These are phyloP conservation scores for Cordyceps pruinosa DNA, from an alignment of 2,329 filamentous ascomycete genomes.

Conservation along the genomic window DNA sequence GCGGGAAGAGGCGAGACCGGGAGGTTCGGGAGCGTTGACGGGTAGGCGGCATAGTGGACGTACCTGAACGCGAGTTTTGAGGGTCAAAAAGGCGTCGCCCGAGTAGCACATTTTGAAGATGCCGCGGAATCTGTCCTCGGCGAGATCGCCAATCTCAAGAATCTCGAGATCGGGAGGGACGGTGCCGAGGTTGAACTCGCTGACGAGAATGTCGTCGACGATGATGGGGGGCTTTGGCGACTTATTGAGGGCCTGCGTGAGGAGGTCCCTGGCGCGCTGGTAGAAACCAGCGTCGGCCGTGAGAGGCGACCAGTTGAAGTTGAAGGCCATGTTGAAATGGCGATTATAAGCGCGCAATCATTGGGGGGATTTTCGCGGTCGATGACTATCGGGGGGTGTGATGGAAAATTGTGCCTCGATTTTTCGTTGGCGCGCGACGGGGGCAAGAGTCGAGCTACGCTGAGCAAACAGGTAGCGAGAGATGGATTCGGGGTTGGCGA, in stretches of 20 bases:
- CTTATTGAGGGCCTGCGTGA: conserved; percentile 94
- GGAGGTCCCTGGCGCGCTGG: conserved; percentile 82
- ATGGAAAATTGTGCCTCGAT: background rate
- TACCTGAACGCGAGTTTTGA: conserved; percentile 92
- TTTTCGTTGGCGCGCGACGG: background rate
- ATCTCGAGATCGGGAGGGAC: conserved; percentile 95
- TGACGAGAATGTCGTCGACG: conserved; percentile 97
- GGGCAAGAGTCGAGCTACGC: background rate
- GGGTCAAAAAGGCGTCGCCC: conserved; percentile 88
- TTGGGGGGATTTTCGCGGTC: conserved; percentile 20
- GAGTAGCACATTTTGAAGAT: conserved; percentile 99
- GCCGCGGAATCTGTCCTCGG: conserved; percentile 91
- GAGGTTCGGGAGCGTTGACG: conserved; percentile 2
- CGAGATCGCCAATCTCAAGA: conserved; percentile 92
- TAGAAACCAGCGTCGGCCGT: conserved; percentile 92
- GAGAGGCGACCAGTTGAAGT: conserved; percentile 99
- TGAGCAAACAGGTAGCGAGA: conserved; percentile 4
- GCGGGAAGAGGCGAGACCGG: background rate
- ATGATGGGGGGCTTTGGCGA: conserved; percentile 97
- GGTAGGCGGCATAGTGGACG: conserved; percentile 26
- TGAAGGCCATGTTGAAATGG: conserved; percentile 85
- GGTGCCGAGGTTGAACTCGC: conserved; percentile 92
- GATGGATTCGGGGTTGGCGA: background rate
- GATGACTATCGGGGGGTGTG: background rate
- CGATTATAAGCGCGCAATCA: conserved; percentile 30